These are phyloP conservation scores for Colletotrichum siamense DNA, from an alignment of 2,329 filamentous ascomycete genomes.

Conservation along the genomic window DNA sequence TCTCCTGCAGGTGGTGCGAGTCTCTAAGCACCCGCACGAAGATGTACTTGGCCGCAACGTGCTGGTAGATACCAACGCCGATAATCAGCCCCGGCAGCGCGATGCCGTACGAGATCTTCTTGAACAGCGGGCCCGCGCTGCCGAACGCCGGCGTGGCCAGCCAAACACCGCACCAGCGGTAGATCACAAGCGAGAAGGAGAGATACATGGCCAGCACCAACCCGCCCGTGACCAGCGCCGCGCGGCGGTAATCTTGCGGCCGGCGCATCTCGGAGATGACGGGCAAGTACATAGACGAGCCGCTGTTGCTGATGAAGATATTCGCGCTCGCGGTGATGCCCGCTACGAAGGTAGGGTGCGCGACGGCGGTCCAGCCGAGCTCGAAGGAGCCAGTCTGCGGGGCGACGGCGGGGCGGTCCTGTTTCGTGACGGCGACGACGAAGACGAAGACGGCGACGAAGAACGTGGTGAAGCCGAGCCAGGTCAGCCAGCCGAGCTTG, in stretches of 20 bases:
- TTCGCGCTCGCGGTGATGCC: conserved; percentile 38
- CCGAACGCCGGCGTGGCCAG: conserved; percentile 53
- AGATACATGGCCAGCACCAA: not conserved
- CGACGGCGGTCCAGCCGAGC: conserved; percentile 38
- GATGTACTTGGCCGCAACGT: conserved; percentile 56
- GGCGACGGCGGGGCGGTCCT: conserved; percentile 51
- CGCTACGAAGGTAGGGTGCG: conserved; percentile 25
- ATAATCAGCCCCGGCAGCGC: conserved; percentile 55
- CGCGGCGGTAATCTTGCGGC: not conserved
- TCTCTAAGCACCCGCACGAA: conserved; percentile 54
- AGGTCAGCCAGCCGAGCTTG: conserved; percentile 29
- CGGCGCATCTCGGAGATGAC: conserved; percentile 54
- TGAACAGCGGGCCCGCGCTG: conserved; percentile 47
- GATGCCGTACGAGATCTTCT: conserved; percentile 55
- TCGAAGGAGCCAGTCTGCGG: conserved; percentile 12
- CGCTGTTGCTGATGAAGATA: conserved; percentile 39
- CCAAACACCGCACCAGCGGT: conserved; percentile 50
- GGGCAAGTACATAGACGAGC: conserved; percentile 57
- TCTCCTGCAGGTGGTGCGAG: conserved; percentile 49
- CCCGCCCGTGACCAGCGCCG: not conserved
- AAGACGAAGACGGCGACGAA: conserved; percentile 49
- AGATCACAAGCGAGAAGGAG: conserved; percentile 25
- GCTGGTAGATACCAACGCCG: conserved; percentile 52
- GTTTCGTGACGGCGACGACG: conserved; percentile 50
- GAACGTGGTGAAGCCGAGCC: conserved; percentile 47